These are phyloP conservation scores for Rutstroemia sp. DNA, from an alignment of 2,329 filamentous ascomycete species.

Conservation along the genomic window DNA sequence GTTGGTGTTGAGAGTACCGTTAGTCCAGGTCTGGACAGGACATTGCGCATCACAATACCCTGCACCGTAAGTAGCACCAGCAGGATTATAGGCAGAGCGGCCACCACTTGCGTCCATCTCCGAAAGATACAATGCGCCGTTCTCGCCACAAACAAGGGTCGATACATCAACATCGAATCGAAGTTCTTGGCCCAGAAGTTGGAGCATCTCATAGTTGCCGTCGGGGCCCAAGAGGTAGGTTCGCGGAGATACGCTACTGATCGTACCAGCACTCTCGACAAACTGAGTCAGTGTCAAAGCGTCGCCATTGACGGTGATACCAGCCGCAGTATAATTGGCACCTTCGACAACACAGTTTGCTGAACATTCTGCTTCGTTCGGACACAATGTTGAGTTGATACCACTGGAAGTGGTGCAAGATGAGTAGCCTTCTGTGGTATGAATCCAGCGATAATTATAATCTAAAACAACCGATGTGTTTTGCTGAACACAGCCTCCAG, in stretches of 20 bases:
- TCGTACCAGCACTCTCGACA: background rate
- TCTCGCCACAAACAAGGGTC: conserved; percentile 59
- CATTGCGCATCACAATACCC: conserved; percentile 17
- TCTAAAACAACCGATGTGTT: conserved; percentile 45
- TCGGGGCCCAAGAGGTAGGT: conserved; percentile 37
- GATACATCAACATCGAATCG: conserved; percentile 62
- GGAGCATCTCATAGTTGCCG: conserved; percentile 50
- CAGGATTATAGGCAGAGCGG: conserved; percentile 41
- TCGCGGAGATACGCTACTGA: conserved; percentile 31
- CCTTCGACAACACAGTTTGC: conserved; percentile 48
- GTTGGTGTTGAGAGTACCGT: conserved; percentile 45
- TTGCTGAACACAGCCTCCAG: conserved; percentile 36
- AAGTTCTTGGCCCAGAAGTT: conserved; percentile 44
- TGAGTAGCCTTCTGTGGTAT: conserved; percentile 32
- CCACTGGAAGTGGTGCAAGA: conserved; percentile 29
- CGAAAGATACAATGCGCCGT: conserved; percentile 62
- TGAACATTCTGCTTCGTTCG: conserved; percentile 42
- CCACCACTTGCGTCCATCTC: conserved; percentile 58
- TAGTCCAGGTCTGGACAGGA: conserved; percentile 6
- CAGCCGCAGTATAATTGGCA: conserved; percentile 38
- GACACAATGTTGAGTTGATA: conserved; percentile 39
- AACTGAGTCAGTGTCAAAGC: conserved; percentile 30
- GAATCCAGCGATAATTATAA: conserved; percentile 29
- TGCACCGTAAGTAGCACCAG: conserved; percentile 39
- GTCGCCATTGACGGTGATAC: conserved; percentile 34